Percentiles rank a stretch among this genome's conserved stretches.
Evolutionary conservation across 2,329 filamentous ascomycete species (phyloP).

Genomic region (Pseudocercospora ulei): DNA sequence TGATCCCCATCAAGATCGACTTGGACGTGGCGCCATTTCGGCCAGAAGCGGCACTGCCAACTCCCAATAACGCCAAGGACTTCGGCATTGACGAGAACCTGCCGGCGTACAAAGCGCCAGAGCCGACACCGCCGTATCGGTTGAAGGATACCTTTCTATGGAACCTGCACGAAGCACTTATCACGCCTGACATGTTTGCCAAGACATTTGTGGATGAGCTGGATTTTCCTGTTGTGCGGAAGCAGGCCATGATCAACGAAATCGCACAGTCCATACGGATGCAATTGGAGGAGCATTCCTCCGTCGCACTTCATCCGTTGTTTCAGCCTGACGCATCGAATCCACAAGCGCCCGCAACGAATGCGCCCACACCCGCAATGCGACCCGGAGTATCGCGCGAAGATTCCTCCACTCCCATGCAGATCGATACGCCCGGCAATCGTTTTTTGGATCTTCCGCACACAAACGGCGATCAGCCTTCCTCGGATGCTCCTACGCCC

Average conservation of each 20-base stretch:
- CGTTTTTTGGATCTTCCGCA: slow-evolving; percentile 38
- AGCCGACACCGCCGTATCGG: slow-evolving; percentile 72
- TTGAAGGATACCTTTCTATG: slow-evolving; percentile 93
- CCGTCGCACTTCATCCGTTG: slow-evolving; percentile 82
- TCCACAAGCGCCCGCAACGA: slow-evolving; percentile 27
- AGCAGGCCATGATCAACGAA: slow-evolving; percentile 56
- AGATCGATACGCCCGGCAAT: slow-evolving; percentile 26
- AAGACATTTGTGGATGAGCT: slow-evolving; percentile 80
- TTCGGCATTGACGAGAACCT: slow-evolving; percentile 59
- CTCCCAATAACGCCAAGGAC: slow-evolving; percentile 50
- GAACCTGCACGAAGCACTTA: slow-evolving; percentile 91
- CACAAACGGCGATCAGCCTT: slow-evolving; percentile 41
- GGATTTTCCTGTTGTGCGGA: slow-evolving; percentile 66
- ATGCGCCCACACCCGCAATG: slow-evolving; percentile 30
- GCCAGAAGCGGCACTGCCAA: slow-evolving; percentile 55
- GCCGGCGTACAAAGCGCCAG: slow-evolving; percentile 69
- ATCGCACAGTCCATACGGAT: slow-evolving; percentile 92
- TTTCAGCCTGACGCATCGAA: slow-evolving; percentile 54
- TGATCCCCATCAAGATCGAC: slow-evolving; percentile 94
- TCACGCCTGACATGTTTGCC: slow-evolving; percentile 95
- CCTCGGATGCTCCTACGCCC: slow-evolving; percentile 40
- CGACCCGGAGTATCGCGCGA: slow-evolving; percentile 43
- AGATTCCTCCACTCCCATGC: slow-evolving; percentile 40
- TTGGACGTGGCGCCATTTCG: slow-evolving; percentile 75
- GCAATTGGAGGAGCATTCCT: slow-evolving; percentile 91